These are phyloP conservation scores for Pichia sp. DNA, from an alignment of 1,139 yeast species.

Conservation along the genomic window DNA sequence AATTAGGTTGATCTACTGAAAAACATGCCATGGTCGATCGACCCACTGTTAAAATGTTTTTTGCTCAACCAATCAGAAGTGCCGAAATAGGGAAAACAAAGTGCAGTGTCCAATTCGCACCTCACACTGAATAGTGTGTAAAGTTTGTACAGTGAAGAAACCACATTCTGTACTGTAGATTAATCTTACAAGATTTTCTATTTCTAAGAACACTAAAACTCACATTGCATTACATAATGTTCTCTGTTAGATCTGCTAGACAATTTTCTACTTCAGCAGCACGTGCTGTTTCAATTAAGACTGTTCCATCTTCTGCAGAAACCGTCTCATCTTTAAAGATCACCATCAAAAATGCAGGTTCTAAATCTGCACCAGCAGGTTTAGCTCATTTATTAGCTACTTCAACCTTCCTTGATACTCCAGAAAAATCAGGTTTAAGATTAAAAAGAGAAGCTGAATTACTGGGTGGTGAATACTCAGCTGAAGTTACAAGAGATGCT, in stretches of 20 bases:
- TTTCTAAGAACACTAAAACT: background rate
- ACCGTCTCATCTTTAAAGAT: slow-evolving; percentile 57
- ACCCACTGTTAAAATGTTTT: background rate
- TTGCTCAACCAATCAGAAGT: slow-evolving; percentile 7
- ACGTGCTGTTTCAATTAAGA: slow-evolving; percentile 36
- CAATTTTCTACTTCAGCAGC: slow-evolving; percentile 15
- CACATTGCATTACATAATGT: slow-evolving; percentile 6
- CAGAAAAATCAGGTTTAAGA: slow-evolving; percentile 81
- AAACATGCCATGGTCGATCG: background rate
- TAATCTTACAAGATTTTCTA: background rate
- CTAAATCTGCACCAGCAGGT: slow-evolving; percentile 68
- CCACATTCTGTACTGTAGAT: background rate
- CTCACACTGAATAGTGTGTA: background rate
- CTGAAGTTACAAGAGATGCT: slow-evolving; percentile 76
- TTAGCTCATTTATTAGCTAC: slow-evolving; percentile 79
- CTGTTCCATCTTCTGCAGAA: slow-evolving; percentile 33
- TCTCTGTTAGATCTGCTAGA: slow-evolving; percentile 15
- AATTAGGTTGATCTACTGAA: background rate
- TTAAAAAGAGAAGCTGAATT: slow-evolving; percentile 92
- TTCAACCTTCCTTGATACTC: slow-evolving; percentile 80
- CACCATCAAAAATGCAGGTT: slow-evolving; percentile 81
- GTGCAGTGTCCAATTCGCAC: background rate
- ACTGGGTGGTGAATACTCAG: slow-evolving; percentile 74
- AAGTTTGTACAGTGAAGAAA: background rate
- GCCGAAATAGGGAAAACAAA: slow-evolving; percentile 1